A percentile compares a stretch with the other conserved stretches of the same genome.
phyloP scores from a whole-genome alignment of 371 early-diverging fungal species.

The Actinomortierella wolfii region DNA sequence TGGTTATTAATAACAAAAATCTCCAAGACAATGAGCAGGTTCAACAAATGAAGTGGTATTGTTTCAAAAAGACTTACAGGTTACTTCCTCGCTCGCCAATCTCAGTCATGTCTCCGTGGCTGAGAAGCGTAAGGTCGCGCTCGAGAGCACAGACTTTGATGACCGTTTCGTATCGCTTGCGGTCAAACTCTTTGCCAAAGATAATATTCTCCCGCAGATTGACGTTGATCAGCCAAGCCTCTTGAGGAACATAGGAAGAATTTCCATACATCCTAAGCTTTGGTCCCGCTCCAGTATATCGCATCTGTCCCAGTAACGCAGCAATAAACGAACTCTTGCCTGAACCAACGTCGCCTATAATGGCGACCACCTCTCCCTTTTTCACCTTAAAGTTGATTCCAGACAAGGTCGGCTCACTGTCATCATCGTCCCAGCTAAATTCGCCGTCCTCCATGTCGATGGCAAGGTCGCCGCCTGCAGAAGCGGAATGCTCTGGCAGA shows the following conservation, averaged over 20 bases:
- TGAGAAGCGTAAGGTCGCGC: constrained; percentile 70
- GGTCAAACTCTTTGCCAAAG: constrained; percentile 63
- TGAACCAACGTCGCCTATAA: constrained; percentile 70
- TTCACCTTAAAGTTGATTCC: constrained; percentile 53
- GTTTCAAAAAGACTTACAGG: constrained; percentile 49
- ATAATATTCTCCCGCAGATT: constrained; percentile 71
- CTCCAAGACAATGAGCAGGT: too few species aligned
- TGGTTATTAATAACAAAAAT: too few species aligned
- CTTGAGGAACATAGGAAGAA: constrained; percentile 68
- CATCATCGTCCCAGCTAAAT: constrained; percentile 65
- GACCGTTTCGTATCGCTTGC: constrained; percentile 51
- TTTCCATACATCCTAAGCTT: constrained; percentile 45
- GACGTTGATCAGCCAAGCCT: constrained; percentile 71
- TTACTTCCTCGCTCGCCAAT: constrained; percentile 83
- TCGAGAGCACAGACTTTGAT: constrained; percentile 58
- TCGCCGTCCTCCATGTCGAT: constrained; percentile 49
- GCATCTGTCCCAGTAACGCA: constrained; percentile 59
- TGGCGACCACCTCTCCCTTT: constrained; percentile 58
- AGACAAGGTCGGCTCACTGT: constrained; percentile 48
- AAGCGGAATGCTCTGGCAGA: constrained; percentile 13
- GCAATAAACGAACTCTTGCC: constrained; percentile 55
- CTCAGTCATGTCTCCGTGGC: constrained; percentile 76
- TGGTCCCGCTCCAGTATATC: constrained; percentile 42
- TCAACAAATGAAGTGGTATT: too few species aligned
- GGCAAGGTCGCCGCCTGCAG: constrained; percentile 21